Percentiles rank a stretch among this genome's conserved stretches.
phyloP scores from a whole-genome alignment of 768 basidiomycete genomes.

The Tricholomella constricta region DNA sequence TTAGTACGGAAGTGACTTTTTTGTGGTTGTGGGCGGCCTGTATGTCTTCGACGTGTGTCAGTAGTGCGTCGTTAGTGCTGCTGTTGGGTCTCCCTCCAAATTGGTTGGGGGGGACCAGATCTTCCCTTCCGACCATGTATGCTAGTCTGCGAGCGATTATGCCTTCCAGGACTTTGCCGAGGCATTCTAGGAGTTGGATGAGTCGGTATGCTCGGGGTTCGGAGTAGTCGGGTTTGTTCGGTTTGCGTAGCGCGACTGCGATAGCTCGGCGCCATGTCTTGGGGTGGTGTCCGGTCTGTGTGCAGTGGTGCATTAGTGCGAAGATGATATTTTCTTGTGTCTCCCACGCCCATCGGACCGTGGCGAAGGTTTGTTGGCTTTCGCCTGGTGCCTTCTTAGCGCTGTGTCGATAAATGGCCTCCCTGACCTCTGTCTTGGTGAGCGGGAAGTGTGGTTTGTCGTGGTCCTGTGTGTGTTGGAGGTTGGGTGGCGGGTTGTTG shows the following conservation, averaged over 20 bases:
- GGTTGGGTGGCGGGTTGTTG: background rate
- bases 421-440: constrained; percentile 5
- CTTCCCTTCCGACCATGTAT: constrained; percentile 21
- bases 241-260: constrained; percentile 34
- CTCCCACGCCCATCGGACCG: constrained; percentile 28
- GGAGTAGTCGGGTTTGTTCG: constrained; percentile 36
- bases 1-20: constrained; percentile 23
- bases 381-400: constrained; percentile 19
- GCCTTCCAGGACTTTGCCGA: constrained; percentile 33
- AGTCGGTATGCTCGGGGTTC: constrained; percentile 34
- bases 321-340: background rate
- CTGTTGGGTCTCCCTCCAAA: no score
- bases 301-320: no score
- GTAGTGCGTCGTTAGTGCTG: no score
- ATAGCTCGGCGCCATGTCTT: constrained; percentile 27
- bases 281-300: no score
- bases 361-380: constrained; percentile 23
- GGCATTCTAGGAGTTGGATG: constrained; percentile 35
- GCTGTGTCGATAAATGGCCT: constrained; percentile 3
- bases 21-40: constrained; percentile 26
- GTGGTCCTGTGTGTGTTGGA: background rate
- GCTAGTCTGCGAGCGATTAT: constrained; percentile 26
- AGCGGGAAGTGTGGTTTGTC: constrained; percentile 4
- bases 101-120: constrained; percentile 26
- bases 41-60: no score